Conservation (phyloP, 495 filamentous ascomycete genomes). For the Neurospora terricola region DNA sequence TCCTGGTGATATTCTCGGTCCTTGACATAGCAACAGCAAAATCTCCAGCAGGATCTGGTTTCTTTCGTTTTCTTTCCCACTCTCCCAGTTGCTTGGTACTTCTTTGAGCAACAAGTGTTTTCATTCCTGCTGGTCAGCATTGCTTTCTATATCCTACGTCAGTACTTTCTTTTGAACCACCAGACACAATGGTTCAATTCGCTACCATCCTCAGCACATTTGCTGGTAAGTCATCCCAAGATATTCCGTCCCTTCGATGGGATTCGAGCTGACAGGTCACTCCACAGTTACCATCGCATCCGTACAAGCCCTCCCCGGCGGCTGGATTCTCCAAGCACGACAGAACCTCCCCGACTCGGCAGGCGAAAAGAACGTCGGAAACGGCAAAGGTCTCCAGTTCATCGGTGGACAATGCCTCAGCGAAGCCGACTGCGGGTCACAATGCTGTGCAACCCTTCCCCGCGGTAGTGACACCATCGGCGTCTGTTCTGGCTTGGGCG, state of each 20-base stretch:
- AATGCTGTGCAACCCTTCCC: slow-evolving; percentile 28
- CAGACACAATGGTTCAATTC: background rate
- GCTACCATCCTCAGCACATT: background rate
- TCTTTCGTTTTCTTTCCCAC: background rate
- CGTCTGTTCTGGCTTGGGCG: slow-evolving; percentile 23
- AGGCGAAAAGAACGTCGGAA: slow-evolving; percentile 30
- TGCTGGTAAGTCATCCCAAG: background rate
- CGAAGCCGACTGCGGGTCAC: slow-evolving; percentile 29
- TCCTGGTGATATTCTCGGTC: background rate
- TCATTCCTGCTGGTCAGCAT: background rate
- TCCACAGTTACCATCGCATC: slow-evolving; percentile 41
- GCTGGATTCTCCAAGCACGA: slow-evolving; percentile 31
- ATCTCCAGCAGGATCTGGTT: background rate
- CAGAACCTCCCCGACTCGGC: slow-evolving; percentile 23
- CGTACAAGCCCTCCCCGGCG: slow-evolving; percentile 40
- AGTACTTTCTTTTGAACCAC: background rate
- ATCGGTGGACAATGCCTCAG: slow-evolving; percentile 35
- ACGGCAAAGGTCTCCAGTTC: slow-evolving; percentile 30
- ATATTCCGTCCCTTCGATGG: background rate
- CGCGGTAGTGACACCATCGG: slow-evolving; percentile 20
- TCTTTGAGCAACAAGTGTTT: background rate
- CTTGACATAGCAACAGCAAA: background rate
- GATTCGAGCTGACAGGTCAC: background rate
- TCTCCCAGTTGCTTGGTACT: background rate
- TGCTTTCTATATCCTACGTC: background rate